A percentile compares a stretch with the other conserved stretches of the same genome.
Evolutionary conservation across 2,329 filamentous ascomycete genomes (phyloP).

Genomic region (Pestalotiopsis sp.): DNA sequence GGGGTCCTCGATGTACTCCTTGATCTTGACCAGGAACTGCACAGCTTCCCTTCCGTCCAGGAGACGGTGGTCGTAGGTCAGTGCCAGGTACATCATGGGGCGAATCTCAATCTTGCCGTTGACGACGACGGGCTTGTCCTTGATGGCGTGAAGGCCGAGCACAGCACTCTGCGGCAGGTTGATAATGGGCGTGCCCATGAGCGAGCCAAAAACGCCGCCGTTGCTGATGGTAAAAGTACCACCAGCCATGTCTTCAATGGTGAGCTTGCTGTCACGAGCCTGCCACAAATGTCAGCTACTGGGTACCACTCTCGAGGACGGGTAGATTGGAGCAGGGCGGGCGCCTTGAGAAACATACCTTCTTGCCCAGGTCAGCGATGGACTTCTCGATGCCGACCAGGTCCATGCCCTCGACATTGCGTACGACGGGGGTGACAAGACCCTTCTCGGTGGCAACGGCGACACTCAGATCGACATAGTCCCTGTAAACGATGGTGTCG

Average conservation of each 20-base stretch:
- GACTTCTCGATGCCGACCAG: conserved; percentile 85
- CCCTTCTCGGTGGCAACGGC: conserved; percentile 98
- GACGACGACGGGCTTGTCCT: conserved; percentile 85
- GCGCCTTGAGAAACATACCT: conserved; percentile 54
- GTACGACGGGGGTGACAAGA: conserved; percentile 92
- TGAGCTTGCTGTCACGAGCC: conserved; percentile 94
- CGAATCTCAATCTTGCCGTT: conserved; percentile 94
- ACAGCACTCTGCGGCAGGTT: conserved; percentile 94
- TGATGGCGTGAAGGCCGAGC: conserved; percentile 92
- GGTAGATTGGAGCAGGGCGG: background rate
- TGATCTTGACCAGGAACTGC: conserved; percentile 94
- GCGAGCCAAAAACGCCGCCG: conserved; percentile 92
- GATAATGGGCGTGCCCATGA: conserved; percentile 98
- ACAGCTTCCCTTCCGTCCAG: conserved; percentile 94
- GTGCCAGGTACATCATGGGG: conserved; percentile 99
- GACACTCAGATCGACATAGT: conserved; percentile 97
- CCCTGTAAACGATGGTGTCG: conserved; percentile 96
- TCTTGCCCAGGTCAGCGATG: conserved; percentile 93
- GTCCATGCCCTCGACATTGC: conserved; percentile 87
- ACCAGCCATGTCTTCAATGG: conserved; percentile 98
- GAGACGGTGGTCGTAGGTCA: conserved; percentile 96
- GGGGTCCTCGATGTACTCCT: conserved; percentile 97
- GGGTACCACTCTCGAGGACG: background rate
- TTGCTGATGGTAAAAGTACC: conserved; percentile 99
- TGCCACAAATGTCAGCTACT: conserved; percentile 32